Evolutionary conservation across 352 stramenopile genomes (phyloP), one percentile per base, ranked within the genome.

Genomic region (Pythium monospermum): DNA sequence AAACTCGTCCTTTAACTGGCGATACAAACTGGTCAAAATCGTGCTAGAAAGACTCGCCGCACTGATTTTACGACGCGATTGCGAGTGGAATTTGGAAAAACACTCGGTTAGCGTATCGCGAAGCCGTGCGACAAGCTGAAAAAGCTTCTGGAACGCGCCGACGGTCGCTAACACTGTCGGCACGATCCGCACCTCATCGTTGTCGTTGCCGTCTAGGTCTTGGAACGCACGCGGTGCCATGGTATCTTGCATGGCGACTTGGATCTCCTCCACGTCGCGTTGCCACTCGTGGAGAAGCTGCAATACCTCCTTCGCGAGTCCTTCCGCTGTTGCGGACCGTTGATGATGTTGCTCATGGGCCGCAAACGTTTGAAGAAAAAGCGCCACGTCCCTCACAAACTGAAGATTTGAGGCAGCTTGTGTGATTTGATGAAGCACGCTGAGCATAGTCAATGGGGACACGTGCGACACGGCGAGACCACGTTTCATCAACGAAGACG

Each of bases 101-200:
- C 65, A 83, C 12, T 45, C 28, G 6, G 59, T 25, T 18, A 87
- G 43, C 0, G 61, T 39, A 4, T 27, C 28, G 23, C 65, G 67
- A 13, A 87, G 27, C 76, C 74, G 83, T 18, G 65, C 66, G n/a
- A 83, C 36, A 31, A 57, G 56, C 11, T 46, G 41, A 32, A 83
- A 76, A 36, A 72, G 64, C n/a, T 70, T 41, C 27, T 78, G 76
- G 12, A 87, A 48, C 0, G 57, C 52, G 13, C 74, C 64, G 27
- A 69, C 63, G 15, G 73, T 57, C 23, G 66, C 60, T 15, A 87
- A 36, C 8, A 87, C 62, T 11, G 77, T 86, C 13, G 57, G 50
- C 25, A 60, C 7, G 7, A 18, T 38, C n/a, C 49, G 22, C 15
- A 32, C 7, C 5, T 15, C 1, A 13, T 18, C 38, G 23, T 10